Evolutionary conservation across 2,329 filamentous ascomycete species (phyloP).

Genomic region (Simplicillium aogashimaense): DNA sequence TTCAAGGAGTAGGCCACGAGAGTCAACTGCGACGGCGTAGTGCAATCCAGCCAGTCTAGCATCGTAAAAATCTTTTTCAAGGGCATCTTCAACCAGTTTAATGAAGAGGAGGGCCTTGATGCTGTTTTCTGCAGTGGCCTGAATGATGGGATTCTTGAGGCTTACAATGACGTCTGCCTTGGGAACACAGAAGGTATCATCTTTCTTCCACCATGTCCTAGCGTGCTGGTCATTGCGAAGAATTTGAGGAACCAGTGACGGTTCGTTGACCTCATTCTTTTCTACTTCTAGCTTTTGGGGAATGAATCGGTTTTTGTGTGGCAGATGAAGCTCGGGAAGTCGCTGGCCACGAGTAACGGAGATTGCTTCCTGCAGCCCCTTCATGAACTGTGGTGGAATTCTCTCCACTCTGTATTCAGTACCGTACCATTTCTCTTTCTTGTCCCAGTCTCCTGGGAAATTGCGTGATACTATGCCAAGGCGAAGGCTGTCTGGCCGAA

Average conservation of each 20-base stretch:
- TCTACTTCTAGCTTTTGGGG: constrained; percentile 89
- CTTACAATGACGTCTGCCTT: constrained; percentile 82
- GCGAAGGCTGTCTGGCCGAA: constrained; percentile 83
- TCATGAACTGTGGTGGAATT: constrained; percentile 66
- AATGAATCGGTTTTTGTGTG: constrained; percentile 91
- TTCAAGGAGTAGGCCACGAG: constrained; percentile 64
- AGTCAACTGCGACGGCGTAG: constrained; percentile 67
- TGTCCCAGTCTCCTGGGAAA: constrained; percentile 73
- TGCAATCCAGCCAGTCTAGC: constrained; percentile 84
- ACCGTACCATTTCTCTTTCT: constrained; percentile 95
- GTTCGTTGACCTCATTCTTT: constrained; percentile 77
- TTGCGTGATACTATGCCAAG: constrained; percentile 75
- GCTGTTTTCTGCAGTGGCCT: constrained; percentile 65
- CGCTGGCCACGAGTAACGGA: constrained; percentile 47
- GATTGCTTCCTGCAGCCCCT: constrained; percentile 56
- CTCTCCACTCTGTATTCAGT: constrained; percentile 83
- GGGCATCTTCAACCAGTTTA: constrained; percentile 75
- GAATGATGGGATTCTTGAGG: constrained; percentile 69
- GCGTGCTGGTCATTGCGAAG: constrained; percentile 75
- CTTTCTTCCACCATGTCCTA: constrained; percentile 95
- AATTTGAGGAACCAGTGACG: constrained; percentile 64
- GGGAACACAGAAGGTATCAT: constrained; percentile 96
- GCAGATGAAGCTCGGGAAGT: constrained; percentile 67
- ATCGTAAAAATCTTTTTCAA: constrained; percentile 92
- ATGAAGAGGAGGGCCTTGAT: constrained; percentile 74